Percentiles rank a stretch among this genome's conserved stretches.
phyloP scores from a whole-genome alignment of 2,329 filamentous ascomycete species.

The Microthyrium microscopicum region DNA sequence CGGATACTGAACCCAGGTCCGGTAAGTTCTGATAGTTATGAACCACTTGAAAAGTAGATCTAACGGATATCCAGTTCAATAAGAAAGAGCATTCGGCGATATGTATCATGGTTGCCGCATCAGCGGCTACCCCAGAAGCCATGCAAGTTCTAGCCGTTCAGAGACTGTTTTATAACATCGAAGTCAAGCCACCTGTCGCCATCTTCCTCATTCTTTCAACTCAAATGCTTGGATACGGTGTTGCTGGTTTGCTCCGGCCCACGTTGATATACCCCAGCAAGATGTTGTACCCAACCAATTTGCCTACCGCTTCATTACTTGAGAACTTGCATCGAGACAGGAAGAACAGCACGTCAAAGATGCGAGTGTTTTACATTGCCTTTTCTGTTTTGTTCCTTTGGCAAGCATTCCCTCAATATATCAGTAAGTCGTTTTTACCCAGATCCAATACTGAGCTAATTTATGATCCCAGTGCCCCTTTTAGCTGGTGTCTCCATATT shows the following conservation, averaged over 20 bases:
- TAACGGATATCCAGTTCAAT: slow-evolving; percentile 14
- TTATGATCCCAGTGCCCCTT: slow-evolving; percentile 1
- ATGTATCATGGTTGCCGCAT: slow-evolving; percentile 8
- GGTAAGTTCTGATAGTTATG: slow-evolving; percentile 1
- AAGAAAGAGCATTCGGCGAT: slow-evolving; percentile 18
- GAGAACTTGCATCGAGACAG: slow-evolving; percentile 9
- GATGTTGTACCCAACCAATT: slow-evolving; percentile 10
- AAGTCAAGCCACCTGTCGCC: slow-evolving; percentile 1
- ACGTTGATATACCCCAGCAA: slow-evolving; percentile 10
- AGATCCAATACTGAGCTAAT: neutral
- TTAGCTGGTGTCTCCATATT: slow-evolving; percentile 8
- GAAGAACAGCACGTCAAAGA: slow-evolving; percentile 6
- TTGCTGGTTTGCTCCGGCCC: slow-evolving; percentile 9
- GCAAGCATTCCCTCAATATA: slow-evolving; percentile 10
- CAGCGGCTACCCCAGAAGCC: slow-evolving; percentile 7
- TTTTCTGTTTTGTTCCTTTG: slow-evolving; percentile 11
- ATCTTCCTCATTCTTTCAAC: slow-evolving; percentile 10
- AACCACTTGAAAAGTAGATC: neutral
- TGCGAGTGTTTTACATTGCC: slow-evolving; percentile 16
- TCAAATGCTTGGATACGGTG: slow-evolving; percentile 10
- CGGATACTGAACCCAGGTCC: slow-evolving; percentile 24
- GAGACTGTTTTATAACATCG: slow-evolving; percentile 8
- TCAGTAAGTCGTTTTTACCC: slow-evolving; percentile 9
- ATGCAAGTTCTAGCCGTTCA: slow-evolving; percentile 9
- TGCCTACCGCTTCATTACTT: slow-evolving; percentile 8